Percentiles rank a stretch among this genome's conserved stretches.
Conservation (phyloP, 2,329 filamentous ascomycete genomes). For the Verticillium nonalfalfae region DNA sequence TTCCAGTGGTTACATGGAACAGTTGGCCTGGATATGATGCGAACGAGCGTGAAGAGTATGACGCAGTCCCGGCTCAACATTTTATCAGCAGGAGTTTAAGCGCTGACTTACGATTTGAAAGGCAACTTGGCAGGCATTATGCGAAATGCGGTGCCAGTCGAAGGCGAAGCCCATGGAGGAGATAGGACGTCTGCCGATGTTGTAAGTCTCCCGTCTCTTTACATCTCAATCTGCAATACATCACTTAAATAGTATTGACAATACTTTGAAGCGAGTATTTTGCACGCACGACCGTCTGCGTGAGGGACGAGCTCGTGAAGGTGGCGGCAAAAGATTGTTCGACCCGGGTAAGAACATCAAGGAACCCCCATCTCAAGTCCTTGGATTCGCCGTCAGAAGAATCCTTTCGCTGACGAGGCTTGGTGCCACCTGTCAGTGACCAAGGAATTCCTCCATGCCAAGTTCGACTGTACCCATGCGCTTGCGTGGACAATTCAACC, state of each 20-base stretch:
- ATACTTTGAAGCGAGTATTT: neutral
- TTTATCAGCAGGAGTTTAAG: no score
- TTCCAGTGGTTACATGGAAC: neutral
- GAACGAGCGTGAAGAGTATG: neutral
- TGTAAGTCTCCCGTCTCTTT: neutral
- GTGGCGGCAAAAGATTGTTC: neutral
- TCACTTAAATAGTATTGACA: neutral
- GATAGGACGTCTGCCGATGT: neutral
- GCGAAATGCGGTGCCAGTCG: no score
- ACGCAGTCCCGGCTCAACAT: no score
- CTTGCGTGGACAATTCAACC: conserved; percentile 2
- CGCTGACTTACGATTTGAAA: neutral
- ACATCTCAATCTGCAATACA: no score
- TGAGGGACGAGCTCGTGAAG: neutral
- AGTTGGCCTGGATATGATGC: neutral
- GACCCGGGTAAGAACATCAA: neutral
- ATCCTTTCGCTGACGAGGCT: neutral
- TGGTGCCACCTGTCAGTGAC: neutral
- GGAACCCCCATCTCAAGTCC: no score
- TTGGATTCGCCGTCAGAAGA: no score
- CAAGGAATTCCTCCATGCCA: conserved; percentile 1
- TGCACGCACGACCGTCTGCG: conserved; percentile 1
- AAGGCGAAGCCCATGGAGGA: neutral
- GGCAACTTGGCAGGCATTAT: no score
- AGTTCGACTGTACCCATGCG: conserved; percentile 2